Evolutionary conservation across 2,329 filamentous ascomycete species (phyloP).

Genomic region (Ascochyta koolunga): DNA sequence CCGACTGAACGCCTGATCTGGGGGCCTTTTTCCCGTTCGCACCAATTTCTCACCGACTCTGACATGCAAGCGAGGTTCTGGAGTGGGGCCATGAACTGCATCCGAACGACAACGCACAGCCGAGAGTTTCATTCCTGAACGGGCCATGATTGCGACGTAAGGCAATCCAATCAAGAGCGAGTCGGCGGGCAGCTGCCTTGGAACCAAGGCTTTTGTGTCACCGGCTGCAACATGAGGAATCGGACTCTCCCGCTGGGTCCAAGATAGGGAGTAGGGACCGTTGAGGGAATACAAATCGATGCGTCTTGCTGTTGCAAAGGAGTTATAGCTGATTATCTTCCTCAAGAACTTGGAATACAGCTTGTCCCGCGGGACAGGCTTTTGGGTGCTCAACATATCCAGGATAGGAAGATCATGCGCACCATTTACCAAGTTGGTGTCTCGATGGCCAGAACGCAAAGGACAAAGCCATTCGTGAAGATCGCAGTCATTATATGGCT

Average conservation of each 20-base stretch:
- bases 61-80: conserved; percentile 24
- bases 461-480: not conserved
- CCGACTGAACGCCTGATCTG: conserved; percentile 19
- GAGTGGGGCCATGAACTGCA: conserved; percentile 29
- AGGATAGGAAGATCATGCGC: not conserved
- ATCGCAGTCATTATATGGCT: too few relatives aligned
- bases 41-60: conserved; percentile 42
- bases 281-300: not conserved
- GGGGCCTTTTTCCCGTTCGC: conserved; percentile 6
- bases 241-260: conserved; percentile 1
- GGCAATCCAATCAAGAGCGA: conserved; percentile 28
- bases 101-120: conserved; percentile 43
- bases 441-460: not conserved
- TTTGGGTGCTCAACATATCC: not conserved
- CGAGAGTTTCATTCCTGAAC: conserved; percentile 30
- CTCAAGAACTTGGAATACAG: not conserved
- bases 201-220: conserved; percentile 31
- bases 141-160: conserved; percentile 27
- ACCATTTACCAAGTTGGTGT: conserved; percentile 2
- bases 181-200: conserved; percentile 27
- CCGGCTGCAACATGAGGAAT: conserved; percentile 2
- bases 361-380: not conserved
- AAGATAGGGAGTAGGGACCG: not conserved
- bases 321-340: not conserved
- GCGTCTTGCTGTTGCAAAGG: not conserved